Evolutionary conservation across 2,329 filamentous ascomycete species (phyloP).

Genomic region (Trichophyton verrucosum): DNA sequence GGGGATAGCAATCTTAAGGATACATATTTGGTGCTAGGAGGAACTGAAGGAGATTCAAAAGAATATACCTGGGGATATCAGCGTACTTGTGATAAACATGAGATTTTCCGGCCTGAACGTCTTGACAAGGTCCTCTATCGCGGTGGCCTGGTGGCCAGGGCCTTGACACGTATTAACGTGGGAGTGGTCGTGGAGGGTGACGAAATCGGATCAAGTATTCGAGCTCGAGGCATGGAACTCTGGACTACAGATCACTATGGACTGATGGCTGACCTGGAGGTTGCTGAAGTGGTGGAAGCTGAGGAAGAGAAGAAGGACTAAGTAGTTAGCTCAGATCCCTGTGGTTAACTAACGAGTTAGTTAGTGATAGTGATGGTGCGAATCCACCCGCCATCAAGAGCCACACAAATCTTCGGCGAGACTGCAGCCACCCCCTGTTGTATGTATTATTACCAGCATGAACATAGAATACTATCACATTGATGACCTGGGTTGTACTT

Average conservation of each 20-base stretch:
- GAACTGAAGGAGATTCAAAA: slow-evolving; percentile 25
- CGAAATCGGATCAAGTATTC: slow-evolving; percentile 11
- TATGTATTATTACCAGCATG: not conserved
- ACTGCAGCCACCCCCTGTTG: not conserved
- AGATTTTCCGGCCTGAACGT: not conserved
- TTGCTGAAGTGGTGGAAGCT: not conserved
- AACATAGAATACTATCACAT: not conserved
- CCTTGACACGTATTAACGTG: not conserved
- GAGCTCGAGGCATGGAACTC: slow-evolving; percentile 11
- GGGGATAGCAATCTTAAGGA: slow-evolving; percentile 39
- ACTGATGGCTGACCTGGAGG: slow-evolving; percentile 14
- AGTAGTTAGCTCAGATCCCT: too few relatives aligned
- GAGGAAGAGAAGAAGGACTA: too few relatives aligned
- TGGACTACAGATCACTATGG: slow-evolving; percentile 20
- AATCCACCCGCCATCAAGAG: not conserved
- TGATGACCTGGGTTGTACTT: not conserved
- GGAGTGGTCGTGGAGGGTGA: not conserved
- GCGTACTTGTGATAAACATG: not conserved
- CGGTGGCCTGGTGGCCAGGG: not conserved
- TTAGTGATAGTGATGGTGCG: too few relatives aligned
- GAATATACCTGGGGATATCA: slow-evolving; percentile 38
- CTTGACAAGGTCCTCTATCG: slow-evolving; percentile 9
- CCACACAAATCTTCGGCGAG: not conserved
- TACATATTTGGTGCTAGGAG: slow-evolving; percentile 41
- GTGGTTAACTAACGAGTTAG: too few relatives aligned